These are phyloP conservation scores for Tetracladium marchalianum DNA, from an alignment of 495 filamentous ascomycete species.

Conservation along the genomic window DNA sequence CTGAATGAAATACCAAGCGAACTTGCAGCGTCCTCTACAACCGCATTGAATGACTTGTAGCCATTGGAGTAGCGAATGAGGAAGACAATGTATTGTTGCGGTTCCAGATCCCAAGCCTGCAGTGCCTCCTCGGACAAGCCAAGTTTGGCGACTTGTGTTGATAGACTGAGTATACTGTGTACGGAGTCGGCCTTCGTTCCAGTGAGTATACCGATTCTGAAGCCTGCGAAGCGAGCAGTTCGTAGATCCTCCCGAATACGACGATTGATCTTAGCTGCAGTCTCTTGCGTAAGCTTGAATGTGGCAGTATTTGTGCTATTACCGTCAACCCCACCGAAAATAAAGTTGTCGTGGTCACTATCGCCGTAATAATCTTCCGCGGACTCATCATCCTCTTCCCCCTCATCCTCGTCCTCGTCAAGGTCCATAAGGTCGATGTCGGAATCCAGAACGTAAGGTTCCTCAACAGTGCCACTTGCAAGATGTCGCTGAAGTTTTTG, in stretches of 20 bases:
- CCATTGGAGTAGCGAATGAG: constrained; percentile 54
- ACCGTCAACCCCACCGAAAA: constrained; percentile 20
- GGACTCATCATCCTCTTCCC: constrained; percentile 13
- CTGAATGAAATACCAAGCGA: constrained; percentile 19
- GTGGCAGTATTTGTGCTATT: constrained; percentile 2
- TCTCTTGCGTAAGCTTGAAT: not conserved
- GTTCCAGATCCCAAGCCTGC: constrained; percentile 64
- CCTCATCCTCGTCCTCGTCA: constrained; percentile 21
- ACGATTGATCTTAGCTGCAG: constrained; percentile 10
- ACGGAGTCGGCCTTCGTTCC: constrained; percentile 27
- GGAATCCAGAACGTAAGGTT: constrained; percentile 26
- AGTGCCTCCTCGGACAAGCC: constrained; percentile 68
- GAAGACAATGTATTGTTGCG: constrained; percentile 63
- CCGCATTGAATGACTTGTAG: constrained; percentile 42
- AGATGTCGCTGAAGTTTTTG: constrained; percentile 18
- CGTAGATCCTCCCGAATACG: constrained; percentile 55
- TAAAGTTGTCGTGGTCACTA: constrained; percentile 9
- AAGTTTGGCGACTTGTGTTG: constrained; percentile 57
- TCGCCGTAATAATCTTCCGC: not conserved
- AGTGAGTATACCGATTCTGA: constrained; percentile 59
- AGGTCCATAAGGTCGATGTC: constrained; percentile 22
- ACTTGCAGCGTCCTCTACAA: constrained; percentile 15
- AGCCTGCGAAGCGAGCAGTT: constrained; percentile 52
- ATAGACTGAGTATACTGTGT: constrained; percentile 49
- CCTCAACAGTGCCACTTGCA: constrained; percentile 24